Percentiles rank a stretch among this genome's conserved stretches.
Evolutionary conservation across 2,329 filamentous ascomycete genomes (phyloP).

Genomic region (Grosmannia serpens): DNA sequence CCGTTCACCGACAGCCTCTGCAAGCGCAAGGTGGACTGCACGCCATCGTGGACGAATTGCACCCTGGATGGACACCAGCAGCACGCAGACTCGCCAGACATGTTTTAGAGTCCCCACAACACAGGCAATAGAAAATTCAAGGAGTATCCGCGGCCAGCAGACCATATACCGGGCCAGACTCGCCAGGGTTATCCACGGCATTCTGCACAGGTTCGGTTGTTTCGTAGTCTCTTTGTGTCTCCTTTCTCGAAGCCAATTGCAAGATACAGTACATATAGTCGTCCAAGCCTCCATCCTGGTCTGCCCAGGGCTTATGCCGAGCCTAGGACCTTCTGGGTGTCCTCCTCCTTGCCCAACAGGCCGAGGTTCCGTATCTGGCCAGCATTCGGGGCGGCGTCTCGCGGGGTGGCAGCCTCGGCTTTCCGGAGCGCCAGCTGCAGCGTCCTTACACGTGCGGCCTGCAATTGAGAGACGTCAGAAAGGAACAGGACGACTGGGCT

Average conservation of each 20-base stretch:
- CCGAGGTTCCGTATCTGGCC: conserved; percentile 83
- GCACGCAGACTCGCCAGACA: neutral
- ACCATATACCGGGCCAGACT: no score
- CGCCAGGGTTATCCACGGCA: neutral
- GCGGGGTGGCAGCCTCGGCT: conserved; percentile 59
- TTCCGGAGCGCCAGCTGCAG: conserved; percentile 81
- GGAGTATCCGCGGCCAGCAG: neutral
- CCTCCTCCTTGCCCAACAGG: conserved; percentile 72
- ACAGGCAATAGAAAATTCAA: neutral
- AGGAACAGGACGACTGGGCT: neutral
- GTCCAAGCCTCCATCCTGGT: neutral
- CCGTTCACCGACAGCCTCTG: conserved; percentile 10
- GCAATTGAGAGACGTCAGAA: conserved; percentile 3
- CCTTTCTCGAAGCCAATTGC: neutral
- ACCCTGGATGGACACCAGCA: no score
- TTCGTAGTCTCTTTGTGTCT: neutral
- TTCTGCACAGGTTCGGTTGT: neutral
- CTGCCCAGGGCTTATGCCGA: conserved; percentile 3
- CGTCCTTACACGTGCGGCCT: conserved; percentile 68
- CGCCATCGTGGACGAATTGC: no score
- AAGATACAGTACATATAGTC: neutral
- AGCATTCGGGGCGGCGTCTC: conserved; percentile 70
- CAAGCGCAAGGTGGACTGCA: conserved; percentile 8
- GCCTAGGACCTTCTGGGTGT: conserved; percentile 50
- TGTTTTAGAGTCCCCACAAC: neutral